These are phyloP conservation scores for Canna indica DNA, from an alignment of 176 grass and related monocot genomes.

Conservation along the genomic window DNA sequence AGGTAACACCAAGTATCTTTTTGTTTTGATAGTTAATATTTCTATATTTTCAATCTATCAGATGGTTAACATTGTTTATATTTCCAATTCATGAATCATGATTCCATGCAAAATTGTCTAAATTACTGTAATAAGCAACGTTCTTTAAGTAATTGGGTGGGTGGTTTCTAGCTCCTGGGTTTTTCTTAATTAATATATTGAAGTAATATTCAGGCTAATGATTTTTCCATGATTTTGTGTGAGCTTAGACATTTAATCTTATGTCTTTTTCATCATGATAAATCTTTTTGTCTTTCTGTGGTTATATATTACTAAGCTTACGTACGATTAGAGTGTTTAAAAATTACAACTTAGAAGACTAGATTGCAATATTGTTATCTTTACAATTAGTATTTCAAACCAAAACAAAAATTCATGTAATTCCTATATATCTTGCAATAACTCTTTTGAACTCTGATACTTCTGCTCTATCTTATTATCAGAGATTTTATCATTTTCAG, in stretches of 20 bases:
- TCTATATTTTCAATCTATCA: constrained; percentile 5
- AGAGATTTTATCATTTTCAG: constrained; percentile 31
- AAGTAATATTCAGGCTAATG: background rate
- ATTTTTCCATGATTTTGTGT: background rate
- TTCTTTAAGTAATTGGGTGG: background rate
- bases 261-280: background rate
- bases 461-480: background rate
- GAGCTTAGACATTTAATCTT: background rate
- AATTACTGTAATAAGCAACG: background rate
- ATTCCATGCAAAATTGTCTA: background rate
- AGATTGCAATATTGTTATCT: background rate
- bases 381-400: background rate
- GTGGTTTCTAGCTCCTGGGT: background rate
- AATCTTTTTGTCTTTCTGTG: background rate
- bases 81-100: background rate
- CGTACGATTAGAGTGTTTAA: background rate
- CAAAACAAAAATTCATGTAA: background rate
- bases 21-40: background rate
- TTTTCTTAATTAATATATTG: background rate
- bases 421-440: background rate
- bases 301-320: background rate
- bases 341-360: background rate
- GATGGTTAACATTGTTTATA: background rate
- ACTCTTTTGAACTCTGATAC: background rate
- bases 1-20: constrained; percentile 32